These are phyloP conservation scores for Daedaleopsis sinensis DNA, from an alignment of 768 basidiomycete genomes.

Conservation along the genomic window DNA sequence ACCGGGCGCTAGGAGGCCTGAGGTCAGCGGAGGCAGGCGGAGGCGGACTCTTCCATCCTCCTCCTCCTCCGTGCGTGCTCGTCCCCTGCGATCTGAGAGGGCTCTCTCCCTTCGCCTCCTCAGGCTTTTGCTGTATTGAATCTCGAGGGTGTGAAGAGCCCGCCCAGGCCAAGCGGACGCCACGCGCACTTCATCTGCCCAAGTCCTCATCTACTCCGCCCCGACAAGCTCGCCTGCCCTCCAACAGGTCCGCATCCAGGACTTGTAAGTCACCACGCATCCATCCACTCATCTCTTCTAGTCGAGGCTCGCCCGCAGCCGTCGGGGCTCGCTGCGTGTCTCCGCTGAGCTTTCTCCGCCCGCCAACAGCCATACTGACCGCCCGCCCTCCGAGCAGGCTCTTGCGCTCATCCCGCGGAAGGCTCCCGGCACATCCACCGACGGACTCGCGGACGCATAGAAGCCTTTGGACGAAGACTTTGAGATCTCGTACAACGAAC, in stretches of 20 bases:
- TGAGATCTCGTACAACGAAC: slow-evolving; percentile 56
- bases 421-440: slow-evolving; percentile 19
- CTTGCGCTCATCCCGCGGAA: slow-evolving; percentile 10
- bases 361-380: slow-evolving; percentile 30
- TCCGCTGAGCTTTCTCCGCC: slow-evolving; percentile 38
- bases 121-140: slow-evolving; percentile 13
- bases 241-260: slow-evolving; percentile 56
- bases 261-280: slow-evolving; percentile 60
- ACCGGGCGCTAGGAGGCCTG: slow-evolving; percentile 16
- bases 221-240: slow-evolving; percentile 18
- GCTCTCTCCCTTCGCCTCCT: slow-evolving; percentile 14
- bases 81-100: slow-evolving; percentile 17
- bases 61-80: slow-evolving; percentile 2
- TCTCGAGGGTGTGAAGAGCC: slow-evolving; percentile 23
- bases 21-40: slow-evolving; percentile 5
- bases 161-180: slow-evolving; percentile 34
- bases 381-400: slow-evolving; percentile 29
- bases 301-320: slow-evolving; percentile 67
- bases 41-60: slow-evolving; percentile 12
- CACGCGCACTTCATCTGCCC: slow-evolving; percentile 39
- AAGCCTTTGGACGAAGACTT: slow-evolving; percentile 48
- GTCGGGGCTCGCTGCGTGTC: slow-evolving; percentile 57
- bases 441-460: slow-evolving; percentile 20
- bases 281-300: slow-evolving; percentile 50
- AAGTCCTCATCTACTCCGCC: slow-evolving; percentile 27